A percentile compares a stretch with the other conserved stretches of the same genome.
Evolutionary conservation across 2,329 filamentous ascomycete species (phyloP).

Genomic region (Elsinoe fawcettii): DNA sequence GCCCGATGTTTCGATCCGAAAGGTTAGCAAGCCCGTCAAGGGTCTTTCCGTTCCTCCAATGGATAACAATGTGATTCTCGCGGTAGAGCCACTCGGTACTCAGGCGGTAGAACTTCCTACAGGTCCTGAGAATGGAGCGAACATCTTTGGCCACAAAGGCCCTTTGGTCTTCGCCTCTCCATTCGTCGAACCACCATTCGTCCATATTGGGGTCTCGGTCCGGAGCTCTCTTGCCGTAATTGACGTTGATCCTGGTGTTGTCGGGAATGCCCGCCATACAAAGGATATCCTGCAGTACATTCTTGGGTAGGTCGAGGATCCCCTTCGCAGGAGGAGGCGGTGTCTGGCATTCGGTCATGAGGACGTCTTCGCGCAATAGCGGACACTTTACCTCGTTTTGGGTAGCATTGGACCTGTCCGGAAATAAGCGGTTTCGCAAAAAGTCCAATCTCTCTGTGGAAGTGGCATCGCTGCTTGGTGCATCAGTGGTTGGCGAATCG

Average conservation of each 20-base stretch:
- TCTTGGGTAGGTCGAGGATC: background rate
- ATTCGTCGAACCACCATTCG: conserved; percentile 6
- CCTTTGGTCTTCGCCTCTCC: background rate
- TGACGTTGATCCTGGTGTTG: conserved; percentile 3
- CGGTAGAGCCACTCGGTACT: background rate
- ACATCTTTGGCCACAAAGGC: background rate
- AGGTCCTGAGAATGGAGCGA: background rate
- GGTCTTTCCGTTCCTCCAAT: background rate
- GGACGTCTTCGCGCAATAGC: background rate
- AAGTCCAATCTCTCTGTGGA: background rate
- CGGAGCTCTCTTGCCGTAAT: background rate
- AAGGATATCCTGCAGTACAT: background rate
- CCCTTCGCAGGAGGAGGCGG: background rate
- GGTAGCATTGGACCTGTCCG: background rate
- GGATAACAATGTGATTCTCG: conserved; percentile 2
- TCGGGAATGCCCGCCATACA: background rate
- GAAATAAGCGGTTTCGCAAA: background rate
- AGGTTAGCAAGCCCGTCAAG: conserved; percentile 1
- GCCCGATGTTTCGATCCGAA: background rate
- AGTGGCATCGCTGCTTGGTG: background rate
- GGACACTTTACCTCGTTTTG: background rate
- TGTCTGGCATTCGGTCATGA: background rate
- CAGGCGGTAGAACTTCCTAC: background rate
- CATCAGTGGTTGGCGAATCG: background rate
- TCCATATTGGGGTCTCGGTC: background rate